Evolutionary conservation across 495 filamentous ascomycete genomes (phyloP).

Genomic region (Neurospora sp.): DNA sequence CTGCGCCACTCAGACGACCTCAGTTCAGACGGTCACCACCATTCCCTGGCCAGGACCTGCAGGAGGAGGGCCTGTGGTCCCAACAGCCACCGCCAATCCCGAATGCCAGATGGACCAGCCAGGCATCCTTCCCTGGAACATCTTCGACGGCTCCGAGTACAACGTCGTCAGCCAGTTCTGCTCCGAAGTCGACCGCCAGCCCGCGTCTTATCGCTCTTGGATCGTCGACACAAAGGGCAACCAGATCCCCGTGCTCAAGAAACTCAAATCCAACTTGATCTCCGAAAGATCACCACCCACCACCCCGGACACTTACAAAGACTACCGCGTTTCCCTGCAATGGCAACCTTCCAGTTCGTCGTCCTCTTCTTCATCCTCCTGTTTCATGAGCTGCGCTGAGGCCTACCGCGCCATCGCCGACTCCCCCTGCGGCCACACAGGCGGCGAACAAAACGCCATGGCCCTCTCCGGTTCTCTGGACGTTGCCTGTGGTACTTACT

Average conservation of each 20-base stretch:
- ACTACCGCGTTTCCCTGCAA: background rate
- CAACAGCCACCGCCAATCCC: background rate
- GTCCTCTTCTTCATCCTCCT: background rate
- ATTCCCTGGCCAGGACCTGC: background rate
- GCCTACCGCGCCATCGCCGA: too few species aligned
- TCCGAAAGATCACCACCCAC: background rate
- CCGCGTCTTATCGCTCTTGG: background rate
- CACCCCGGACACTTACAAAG: background rate
- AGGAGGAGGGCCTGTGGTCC: background rate
- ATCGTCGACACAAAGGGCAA: background rate
- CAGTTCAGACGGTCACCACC: background rate
- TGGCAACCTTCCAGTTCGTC: background rate
- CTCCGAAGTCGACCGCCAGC: background rate
- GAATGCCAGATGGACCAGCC: background rate
- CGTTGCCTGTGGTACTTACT: background rate
- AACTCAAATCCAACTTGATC: background rate
- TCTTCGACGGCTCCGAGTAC: background rate
- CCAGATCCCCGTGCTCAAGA: background rate
- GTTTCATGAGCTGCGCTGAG: background rate
- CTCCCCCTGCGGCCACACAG: background rate
- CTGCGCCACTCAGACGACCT: background rate
- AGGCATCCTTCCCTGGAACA: background rate
- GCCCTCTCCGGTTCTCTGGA: background rate
- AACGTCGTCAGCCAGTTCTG: background rate
- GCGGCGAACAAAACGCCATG: background rate